These are phyloP conservation scores for Ogataea populi-albae DNA, from an alignment of 805 yeast genomes.

Conservation along the genomic window DNA sequence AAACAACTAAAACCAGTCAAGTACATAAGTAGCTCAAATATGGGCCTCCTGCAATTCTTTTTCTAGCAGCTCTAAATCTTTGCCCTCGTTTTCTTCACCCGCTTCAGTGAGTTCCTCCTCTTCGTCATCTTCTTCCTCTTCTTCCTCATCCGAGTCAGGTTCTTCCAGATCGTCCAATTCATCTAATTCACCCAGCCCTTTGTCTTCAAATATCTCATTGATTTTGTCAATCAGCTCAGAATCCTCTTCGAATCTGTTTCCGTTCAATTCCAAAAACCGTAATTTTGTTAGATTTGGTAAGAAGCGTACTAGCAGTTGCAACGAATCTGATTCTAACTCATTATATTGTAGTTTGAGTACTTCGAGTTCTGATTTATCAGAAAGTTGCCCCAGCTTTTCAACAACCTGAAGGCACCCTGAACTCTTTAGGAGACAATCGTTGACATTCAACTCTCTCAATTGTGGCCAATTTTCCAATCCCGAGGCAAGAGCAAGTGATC, in stretches of 20 bases:
- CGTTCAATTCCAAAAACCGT: constrained; percentile 77
- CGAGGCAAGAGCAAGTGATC: constrained; percentile 63
- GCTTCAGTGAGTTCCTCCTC: constrained; percentile 51
- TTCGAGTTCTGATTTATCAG: constrained; percentile 42
- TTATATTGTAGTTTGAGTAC: constrained; percentile 79
- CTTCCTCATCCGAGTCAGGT: constrained; percentile 65
- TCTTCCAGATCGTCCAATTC: constrained; percentile 96
- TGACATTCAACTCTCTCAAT: constrained; percentile 75
- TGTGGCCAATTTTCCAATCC: constrained; percentile 60
- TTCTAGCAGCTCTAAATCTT: constrained; percentile 45
- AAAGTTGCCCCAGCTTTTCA: constrained; percentile 40
- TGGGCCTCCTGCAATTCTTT: constrained; percentile 46
- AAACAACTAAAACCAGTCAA: not conserved
- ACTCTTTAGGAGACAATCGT: constrained; percentile 83
- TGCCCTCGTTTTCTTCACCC: constrained; percentile 44
- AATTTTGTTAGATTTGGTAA: constrained; percentile 57
- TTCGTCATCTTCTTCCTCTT: constrained; percentile 56
- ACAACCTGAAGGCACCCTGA: constrained; percentile 64
- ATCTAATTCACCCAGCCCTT: constrained; percentile 81
- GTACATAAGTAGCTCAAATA: too few species aligned
- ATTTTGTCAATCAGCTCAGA: constrained; percentile 64
- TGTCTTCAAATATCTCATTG: constrained; percentile 58
- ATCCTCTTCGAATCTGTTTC: constrained; percentile 91
- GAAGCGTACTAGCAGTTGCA: constrained; percentile 56
- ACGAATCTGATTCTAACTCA: constrained; percentile 69